Evolutionary conservation across 2,329 filamentous ascomycete species (phyloP).

Genomic region (Diaporthe aspalathi): DNA sequence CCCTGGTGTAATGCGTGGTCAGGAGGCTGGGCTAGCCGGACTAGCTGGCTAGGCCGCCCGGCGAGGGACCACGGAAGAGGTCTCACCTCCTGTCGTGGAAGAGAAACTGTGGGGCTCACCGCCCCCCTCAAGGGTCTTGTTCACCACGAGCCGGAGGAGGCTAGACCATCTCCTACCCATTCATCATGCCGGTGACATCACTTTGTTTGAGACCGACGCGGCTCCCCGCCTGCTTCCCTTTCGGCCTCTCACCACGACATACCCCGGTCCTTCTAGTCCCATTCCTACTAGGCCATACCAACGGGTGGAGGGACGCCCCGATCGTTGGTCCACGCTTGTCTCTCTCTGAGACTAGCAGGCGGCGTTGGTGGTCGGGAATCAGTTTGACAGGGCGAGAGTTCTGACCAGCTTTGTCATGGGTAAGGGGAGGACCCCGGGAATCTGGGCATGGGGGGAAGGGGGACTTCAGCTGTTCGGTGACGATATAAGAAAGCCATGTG

Average conservation of each 20-base stretch:
- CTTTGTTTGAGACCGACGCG: conserved; percentile 12
- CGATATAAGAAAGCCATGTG: not conserved
- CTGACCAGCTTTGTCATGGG: conserved; percentile 3
- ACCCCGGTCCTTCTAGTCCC: not conserved
- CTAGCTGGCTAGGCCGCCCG: not conserved
- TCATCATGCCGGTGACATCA: conserved; percentile 28
- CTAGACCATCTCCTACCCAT: conserved; percentile 7
- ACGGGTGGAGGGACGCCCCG: not conserved
- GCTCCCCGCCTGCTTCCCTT: not conserved
- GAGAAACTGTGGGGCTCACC: conserved; percentile 29
- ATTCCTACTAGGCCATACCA: not conserved
- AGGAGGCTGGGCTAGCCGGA: conserved; percentile 3
- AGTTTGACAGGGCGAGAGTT: not conserved
- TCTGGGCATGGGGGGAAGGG: not conserved
- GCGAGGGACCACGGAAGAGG: not conserved
- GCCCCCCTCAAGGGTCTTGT: not conserved
- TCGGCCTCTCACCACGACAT: not conserved
- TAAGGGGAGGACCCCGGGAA: conserved; percentile 5
- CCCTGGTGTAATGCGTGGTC: conserved; percentile 20
- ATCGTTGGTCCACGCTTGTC: conserved; percentile 21
- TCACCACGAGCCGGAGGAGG: not conserved
- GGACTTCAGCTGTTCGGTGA: not conserved
- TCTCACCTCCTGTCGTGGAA: not conserved
- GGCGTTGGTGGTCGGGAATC: conserved; percentile 7
- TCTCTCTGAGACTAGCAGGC: conserved; percentile 8